phyloP scores from a whole-genome alignment of 2,329 filamentous ascomycete species.

The Dissoconium aciculare region DNA sequence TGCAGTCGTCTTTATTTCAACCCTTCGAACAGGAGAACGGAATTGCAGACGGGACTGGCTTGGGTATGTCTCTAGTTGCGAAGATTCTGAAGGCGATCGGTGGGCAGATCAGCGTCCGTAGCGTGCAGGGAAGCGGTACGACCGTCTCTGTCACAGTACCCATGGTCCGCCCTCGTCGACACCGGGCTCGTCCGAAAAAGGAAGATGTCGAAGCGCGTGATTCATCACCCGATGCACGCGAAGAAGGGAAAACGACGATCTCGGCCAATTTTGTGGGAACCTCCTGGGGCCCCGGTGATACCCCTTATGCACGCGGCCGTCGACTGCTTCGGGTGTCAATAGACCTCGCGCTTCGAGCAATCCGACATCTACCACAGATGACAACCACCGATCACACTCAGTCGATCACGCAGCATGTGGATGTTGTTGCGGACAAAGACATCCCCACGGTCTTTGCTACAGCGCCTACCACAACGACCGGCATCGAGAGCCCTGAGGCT shows the following conservation, averaged over 20 bases:
- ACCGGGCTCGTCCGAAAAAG: too few relatives aligned
- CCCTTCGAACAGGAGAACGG: slow-evolving; percentile 52
- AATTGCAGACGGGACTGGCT: slow-evolving; percentile 45
- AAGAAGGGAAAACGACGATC: too few relatives aligned
- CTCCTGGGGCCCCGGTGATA: slow-evolving; percentile 8
- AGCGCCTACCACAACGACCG: too few relatives aligned
- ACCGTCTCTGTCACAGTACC: slow-evolving; percentile 12
- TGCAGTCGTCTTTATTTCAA: slow-evolving; percentile 45
- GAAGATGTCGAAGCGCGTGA: slow-evolving; percentile 1
- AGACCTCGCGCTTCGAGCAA: too few relatives aligned
- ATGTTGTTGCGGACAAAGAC: too few relatives aligned
- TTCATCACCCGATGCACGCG: neutral
- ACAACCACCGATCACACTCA: too few relatives aligned
- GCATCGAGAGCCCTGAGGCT: too few relatives aligned
- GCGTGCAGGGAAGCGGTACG: slow-evolving; percentile 8
- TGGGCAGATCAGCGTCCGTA: slow-evolving; percentile 36
- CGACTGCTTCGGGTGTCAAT: too few relatives aligned
- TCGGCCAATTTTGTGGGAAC: slow-evolving; percentile 8
- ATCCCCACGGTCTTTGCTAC: too few relatives aligned
- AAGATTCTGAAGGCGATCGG: slow-evolving; percentile 44
- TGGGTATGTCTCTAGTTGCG: slow-evolving; percentile 51
- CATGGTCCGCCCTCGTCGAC: slow-evolving; percentile 10
- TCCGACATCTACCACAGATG: too few relatives aligned
- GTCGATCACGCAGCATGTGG: too few relatives aligned
- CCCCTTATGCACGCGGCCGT: slow-evolving; percentile 3